phyloP scores from a whole-genome alignment of 352 stramenopile genomes.

The Phytophthora pluvialis region DNA sequence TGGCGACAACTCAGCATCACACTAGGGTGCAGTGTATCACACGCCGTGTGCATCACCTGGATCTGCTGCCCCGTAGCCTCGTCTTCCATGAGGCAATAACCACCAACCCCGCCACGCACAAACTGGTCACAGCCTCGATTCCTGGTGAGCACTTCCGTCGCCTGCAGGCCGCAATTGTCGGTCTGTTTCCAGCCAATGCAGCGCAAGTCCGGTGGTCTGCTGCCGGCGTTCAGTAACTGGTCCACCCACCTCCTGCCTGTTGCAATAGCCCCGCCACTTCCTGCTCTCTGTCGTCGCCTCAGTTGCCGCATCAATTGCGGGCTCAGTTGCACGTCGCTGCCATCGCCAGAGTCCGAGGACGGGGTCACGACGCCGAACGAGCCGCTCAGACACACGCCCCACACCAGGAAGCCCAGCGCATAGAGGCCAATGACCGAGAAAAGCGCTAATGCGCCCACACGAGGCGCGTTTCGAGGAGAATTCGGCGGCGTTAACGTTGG shows the following conservation, averaged over 20 bases:
- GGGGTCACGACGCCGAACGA: constrained; percentile 13
- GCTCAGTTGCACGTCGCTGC: constrained; percentile 17
- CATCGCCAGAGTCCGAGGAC: constrained; percentile 10
- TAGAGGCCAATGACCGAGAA: constrained; percentile 40
- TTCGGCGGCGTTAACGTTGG: constrained; percentile 12
- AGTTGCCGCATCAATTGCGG: constrained; percentile 14
- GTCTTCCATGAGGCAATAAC: constrained; percentile 60
- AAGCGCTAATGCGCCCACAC: constrained; percentile 27
- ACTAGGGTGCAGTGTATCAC: constrained; percentile 41
- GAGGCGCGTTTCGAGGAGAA: constrained; percentile 25
- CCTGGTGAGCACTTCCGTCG: constrained; percentile 29
- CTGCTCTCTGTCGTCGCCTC: constrained; percentile 20
- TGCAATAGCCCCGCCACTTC: background rate
- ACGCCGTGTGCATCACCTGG: constrained; percentile 46
- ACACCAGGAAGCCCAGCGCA: constrained; percentile 35
- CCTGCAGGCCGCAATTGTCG: constrained; percentile 44
- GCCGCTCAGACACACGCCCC: constrained; percentile 21
- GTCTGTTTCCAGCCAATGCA: constrained; percentile 64
- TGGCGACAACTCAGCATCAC: constrained; percentile 52
- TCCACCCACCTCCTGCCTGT: constrained; percentile 12
- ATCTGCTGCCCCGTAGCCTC: constrained; percentile 40
- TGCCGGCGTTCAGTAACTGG: constrained; percentile 16
- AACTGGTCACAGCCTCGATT: constrained; percentile 52
- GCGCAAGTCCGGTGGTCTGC: constrained; percentile 31
- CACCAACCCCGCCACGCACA: constrained; percentile 42